Percentiles rank a stretch among this genome's conserved stretches.
These are phyloP conservation scores for Colletotrichum lupini DNA, from an alignment of 2,329 filamentous ascomycete species.

Conservation along the genomic window DNA sequence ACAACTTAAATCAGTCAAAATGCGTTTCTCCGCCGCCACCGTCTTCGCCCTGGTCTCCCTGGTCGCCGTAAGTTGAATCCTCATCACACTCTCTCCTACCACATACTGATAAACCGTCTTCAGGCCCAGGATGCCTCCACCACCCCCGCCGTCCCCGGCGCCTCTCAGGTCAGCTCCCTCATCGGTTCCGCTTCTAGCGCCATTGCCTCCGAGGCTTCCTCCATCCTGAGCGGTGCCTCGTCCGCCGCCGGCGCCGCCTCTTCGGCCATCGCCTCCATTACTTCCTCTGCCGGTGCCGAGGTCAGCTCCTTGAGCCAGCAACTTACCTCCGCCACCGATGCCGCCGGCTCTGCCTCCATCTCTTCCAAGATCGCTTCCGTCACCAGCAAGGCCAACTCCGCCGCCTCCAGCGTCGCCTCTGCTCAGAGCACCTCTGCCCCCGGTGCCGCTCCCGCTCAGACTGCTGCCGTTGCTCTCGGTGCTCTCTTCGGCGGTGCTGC, in stretches of 20 bases:
- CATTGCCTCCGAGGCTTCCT: constrained; percentile 11
- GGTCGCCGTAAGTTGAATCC: constrained; percentile 40
- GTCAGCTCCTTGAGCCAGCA: constrained; percentile 41
- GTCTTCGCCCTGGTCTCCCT: constrained; percentile 50
- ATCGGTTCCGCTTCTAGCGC: constrained; percentile 2
- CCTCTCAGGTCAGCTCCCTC: constrained; percentile 23
- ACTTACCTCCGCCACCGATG: constrained; percentile 39
- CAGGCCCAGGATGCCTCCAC: constrained; percentile 37
- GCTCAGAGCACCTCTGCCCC: constrained; percentile 35
- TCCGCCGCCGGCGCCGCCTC: constrained; percentile 38
- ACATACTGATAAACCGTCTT: background rate
- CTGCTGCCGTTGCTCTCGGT: constrained; percentile 56
- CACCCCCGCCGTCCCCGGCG: constrained; percentile 33
- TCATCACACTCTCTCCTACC: background rate
- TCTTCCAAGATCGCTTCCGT: constrained; percentile 19
- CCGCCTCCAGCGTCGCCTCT: background rate
- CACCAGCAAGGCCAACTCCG: constrained; percentile 1
- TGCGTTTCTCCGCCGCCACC: constrained; percentile 53
- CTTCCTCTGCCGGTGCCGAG: constrained; percentile 28
- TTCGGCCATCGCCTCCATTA: constrained; percentile 39
- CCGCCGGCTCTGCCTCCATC: constrained; percentile 27
- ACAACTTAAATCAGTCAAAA: constrained; percentile 42
- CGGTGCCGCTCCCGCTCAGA: constrained; percentile 47
- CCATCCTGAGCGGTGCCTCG: constrained; percentile 37
- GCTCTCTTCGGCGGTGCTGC: constrained; percentile 60